These are phyloP conservation scores for Fraxinus baroniana DNA, from an alignment of 305 asterid species.

Conservation along the genomic window DNA sequence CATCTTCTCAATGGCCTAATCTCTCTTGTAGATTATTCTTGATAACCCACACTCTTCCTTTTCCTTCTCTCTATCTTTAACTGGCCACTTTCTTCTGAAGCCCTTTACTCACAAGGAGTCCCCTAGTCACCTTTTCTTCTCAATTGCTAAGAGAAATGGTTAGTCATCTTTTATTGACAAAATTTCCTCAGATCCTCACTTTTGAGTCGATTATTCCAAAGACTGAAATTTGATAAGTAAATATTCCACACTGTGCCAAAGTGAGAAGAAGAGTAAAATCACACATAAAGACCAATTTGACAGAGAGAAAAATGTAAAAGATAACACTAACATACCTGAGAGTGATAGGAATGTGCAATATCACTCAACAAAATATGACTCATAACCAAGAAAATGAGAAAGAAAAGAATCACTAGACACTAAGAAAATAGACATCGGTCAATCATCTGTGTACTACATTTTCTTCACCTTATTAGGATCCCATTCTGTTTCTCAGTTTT, in stretches of 20 bases:
- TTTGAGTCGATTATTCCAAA: not conserved
- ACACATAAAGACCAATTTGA: slow-evolving; percentile 4
- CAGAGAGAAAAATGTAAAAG: not conserved
- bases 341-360: not conserved
- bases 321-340: not conserved
- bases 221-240: not conserved
- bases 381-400: not conserved
- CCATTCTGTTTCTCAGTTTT: not conserved
- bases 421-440: not conserved
- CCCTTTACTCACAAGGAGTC: not conserved
- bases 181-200: not conserved
- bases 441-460: not conserved
- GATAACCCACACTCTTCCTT: not conserved
- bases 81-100: not conserved
- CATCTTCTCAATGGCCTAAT: not conserved
- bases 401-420: not conserved
- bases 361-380: not conserved
- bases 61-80: not conserved
- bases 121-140: not conserved
- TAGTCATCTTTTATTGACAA: not conserved
- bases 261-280: not conserved
- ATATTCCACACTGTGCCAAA: not conserved
- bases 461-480: not conserved
- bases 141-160: not conserved
- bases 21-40: not conserved